Percentiles rank a stretch among this genome's conserved stretches.
Evolutionary conservation across 768 basidiomycete species (phyloP).

Genomic region (Panus rudis): DNA sequence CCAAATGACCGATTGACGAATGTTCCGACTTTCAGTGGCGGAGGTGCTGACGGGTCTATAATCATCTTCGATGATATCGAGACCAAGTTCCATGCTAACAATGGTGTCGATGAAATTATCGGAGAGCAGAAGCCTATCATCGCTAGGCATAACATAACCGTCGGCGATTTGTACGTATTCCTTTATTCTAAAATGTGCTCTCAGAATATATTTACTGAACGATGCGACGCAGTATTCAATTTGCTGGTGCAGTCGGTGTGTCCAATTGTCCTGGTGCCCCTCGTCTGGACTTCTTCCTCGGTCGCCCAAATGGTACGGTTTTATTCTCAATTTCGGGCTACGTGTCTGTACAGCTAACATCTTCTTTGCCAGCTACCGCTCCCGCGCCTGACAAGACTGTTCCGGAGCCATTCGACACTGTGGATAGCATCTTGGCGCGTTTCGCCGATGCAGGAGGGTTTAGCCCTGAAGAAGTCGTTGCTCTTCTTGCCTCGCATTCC

Average conservation of each 20-base stretch:
- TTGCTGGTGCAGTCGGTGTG: conserved; percentile 14
- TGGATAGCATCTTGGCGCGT: conserved; percentile 17
- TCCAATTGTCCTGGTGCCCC: conserved; percentile 19
- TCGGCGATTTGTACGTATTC: conserved; percentile 10
- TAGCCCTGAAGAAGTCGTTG: conserved; percentile 16
- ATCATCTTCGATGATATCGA: conserved; percentile 17
- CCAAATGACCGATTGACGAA: not conserved
- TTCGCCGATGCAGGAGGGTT: conserved; percentile 19
- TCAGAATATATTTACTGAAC: not conserved
- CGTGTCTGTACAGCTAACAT: not conserved
- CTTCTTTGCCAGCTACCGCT: conserved; percentile 1
- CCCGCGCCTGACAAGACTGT: conserved; percentile 12
- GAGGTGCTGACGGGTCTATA: conserved; percentile 22
- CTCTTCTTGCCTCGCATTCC: conserved; percentile 19
- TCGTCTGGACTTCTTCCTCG: conserved; percentile 12
- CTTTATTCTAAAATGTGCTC: conserved; percentile 4
- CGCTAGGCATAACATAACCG: conserved; percentile 11
- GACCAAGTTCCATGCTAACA: conserved; percentile 19
- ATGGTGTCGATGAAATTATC: conserved; percentile 20
- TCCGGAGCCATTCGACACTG: conserved; percentile 11
- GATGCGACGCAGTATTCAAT: conserved; percentile 9
- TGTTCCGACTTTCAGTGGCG: conserved; percentile 11
- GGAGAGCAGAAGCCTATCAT: conserved; percentile 16
- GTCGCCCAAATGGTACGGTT: conserved; percentile 1
- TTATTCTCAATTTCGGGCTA: not conserved